These are phyloP conservation scores for Coemansia sp. DNA, from an alignment of 371 early-diverging fungal species.

Conservation along the genomic window DNA sequence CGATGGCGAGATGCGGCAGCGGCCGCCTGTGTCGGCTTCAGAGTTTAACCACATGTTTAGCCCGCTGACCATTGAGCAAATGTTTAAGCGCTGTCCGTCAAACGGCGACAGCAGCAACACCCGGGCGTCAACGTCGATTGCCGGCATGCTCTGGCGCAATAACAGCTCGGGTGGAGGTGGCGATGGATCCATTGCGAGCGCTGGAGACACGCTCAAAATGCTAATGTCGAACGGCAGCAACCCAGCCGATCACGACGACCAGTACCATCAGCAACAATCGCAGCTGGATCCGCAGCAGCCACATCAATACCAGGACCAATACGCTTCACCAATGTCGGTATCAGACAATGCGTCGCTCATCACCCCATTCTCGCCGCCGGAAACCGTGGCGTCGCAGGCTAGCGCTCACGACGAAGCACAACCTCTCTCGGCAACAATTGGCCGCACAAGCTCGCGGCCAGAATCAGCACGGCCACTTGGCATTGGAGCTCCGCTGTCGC, in stretches of 20 bases:
- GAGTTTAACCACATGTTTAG: conserved; percentile 50
- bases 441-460: conserved; percentile 2
- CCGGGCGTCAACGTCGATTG: conserved; percentile 21
- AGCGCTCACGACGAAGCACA: conserved; percentile 11
- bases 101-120: conserved; percentile 10
- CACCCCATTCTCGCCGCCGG: conserved; percentile 33
- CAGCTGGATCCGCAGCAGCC: conserved; percentile 14
- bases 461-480: background rate
- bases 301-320: conserved; percentile 12
- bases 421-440: background rate
- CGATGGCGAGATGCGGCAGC: conserved; percentile 12
- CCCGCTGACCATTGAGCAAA: conserved; percentile 37
- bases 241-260: conserved; percentile 9
- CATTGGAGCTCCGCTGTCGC: conserved; percentile 1
- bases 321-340: background rate
- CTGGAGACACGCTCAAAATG: conserved; percentile 35
- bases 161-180: conserved; percentile 4
- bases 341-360: conserved; percentile 9
- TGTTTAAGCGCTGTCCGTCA: conserved; percentile 29
- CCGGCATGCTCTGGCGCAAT: conserved; percentile 31
- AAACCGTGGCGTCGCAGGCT: conserved; percentile 21
- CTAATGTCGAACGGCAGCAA: conserved; percentile 43
- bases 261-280: conserved; percentile 9
- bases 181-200: conserved; percentile 21
- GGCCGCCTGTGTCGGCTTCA: conserved; percentile 29